phyloP scores from a whole-genome alignment of 106 monocot species.

The Dendrobium nobile region DNA sequence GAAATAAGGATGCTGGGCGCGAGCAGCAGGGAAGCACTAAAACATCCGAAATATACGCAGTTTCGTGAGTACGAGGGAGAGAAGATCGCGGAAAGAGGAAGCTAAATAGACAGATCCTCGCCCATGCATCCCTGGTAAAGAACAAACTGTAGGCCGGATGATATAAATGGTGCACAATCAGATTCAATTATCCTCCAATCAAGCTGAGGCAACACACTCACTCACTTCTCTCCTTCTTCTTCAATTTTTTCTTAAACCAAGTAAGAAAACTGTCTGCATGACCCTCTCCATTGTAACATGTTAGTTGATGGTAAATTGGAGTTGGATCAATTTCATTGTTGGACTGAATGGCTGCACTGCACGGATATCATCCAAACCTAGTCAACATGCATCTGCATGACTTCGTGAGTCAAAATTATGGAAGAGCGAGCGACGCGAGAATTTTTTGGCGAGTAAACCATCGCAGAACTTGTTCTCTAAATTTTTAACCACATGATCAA shows the following conservation, averaged over 20 bases:
- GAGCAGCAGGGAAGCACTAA: constrained; percentile 68
- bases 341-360: constrained; percentile 73
- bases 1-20: constrained; percentile 90
- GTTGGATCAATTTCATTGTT: constrained; percentile 77
- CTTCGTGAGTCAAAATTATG: constrained; percentile 90
- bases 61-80: too few species aligned
- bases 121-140: constrained; percentile 96
- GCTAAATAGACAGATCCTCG: constrained; percentile 73
- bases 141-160: constrained; percentile 80
- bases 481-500: constrained; percentile 88
- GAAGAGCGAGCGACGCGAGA: constrained; percentile 79
- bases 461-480: constrained; percentile 90
- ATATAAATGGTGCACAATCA: constrained; percentile 47
- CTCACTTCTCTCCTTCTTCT: constrained; percentile 77
- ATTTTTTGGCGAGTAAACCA: constrained; percentile 92
- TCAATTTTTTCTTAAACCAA: constrained; percentile 60
- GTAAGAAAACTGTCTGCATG: constrained; percentile 65
- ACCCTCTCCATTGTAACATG: constrained; percentile 87
- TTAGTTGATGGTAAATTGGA: constrained; percentile 72
- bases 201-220: constrained; percentile 77
- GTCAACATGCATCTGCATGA: constrained; percentile 95
- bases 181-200: constrained; percentile 83
- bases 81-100: too few species aligned
- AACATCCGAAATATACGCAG: constrained; percentile 94
- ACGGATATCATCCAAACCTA: constrained; percentile 93